Evolutionary conservation across 2,329 filamentous ascomycete genomes (phyloP).

Genomic region (Cytospora schulzeri): DNA sequence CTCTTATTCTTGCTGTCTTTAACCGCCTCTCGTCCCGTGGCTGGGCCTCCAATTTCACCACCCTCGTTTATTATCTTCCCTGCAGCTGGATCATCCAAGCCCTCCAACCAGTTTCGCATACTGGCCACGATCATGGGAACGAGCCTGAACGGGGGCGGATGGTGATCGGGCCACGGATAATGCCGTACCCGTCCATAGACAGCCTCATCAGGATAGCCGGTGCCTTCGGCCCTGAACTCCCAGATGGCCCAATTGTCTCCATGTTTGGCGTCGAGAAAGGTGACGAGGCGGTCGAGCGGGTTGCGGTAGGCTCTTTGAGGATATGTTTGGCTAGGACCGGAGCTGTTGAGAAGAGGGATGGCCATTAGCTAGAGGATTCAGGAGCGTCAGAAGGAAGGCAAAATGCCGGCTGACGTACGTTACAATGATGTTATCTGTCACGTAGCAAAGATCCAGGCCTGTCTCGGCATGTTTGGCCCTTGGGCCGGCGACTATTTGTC

Average conservation of each 20-base stretch:
- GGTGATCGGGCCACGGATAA: slow-evolving; percentile 96
- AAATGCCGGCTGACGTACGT: slow-evolving; percentile 53
- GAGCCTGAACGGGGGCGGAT: slow-evolving; percentile 88
- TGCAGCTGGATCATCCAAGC: slow-evolving; percentile 40
- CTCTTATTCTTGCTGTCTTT: slow-evolving; percentile 42
- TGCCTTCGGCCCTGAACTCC: slow-evolving; percentile 97
- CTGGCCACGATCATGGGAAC: slow-evolving; percentile 87
- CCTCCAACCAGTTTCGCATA: slow-evolving; percentile 85
- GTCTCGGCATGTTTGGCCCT: slow-evolving; percentile 83
- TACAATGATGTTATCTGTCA: slow-evolving; percentile 75
- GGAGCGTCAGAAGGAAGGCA: neutral
- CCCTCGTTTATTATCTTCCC: slow-evolving; percentile 29
- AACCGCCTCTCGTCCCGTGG: neutral
- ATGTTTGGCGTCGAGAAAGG: slow-evolving; percentile 86
- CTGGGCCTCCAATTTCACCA: slow-evolving; percentile 3
- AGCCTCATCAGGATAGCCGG: slow-evolving; percentile 88
- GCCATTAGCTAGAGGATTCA: neutral
- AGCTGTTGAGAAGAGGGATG: slow-evolving; percentile 63
- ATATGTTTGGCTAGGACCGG: slow-evolving; percentile 85
- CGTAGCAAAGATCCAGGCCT: slow-evolving; percentile 92
- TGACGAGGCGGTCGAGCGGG: slow-evolving; percentile 82
- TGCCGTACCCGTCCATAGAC: slow-evolving; percentile 86
- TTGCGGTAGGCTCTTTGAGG: slow-evolving; percentile 93
- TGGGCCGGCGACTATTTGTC: slow-evolving; percentile 89
- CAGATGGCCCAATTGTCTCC: slow-evolving; percentile 88